Base-by-base conservation (phyloP, 352 stramenopile species). In the Globisporangium polare region DNA sequence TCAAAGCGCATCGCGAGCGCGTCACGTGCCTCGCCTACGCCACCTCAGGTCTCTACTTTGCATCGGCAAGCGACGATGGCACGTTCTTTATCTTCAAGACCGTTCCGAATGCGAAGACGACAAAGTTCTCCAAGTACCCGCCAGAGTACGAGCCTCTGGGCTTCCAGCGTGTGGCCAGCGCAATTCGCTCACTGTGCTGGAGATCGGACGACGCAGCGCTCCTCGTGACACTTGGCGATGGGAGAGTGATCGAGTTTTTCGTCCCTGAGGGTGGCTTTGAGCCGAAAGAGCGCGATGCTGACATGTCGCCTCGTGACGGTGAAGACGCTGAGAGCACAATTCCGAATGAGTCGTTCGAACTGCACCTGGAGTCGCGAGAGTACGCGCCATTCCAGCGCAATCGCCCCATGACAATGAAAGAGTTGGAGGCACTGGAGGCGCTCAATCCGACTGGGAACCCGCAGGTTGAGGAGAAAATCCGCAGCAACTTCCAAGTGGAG, bases 11-110 rank as follows among this genome's bases (percentile, higher is more conserved):
- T 65, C 86, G 74, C 55, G 75, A 65, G 10, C 71, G 74, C 20
- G 79, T 98, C 10, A 86, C 73, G 3, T 77, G 69, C 17, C 55
- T 97, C 13, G 55, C 70, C 3, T 97, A 92, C 66, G 90, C 82
- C n/a, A 63, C 79, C 3, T 80, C 83, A 18, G 85, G 83, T 18
- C 53, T 59, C n/a, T 77, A 77, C 42, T 75, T 98, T 50, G 90
- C 83, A 8, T 90, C 92, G 2, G 75, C 69, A 18, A 92, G 83
- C 55, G 71, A 69, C 10, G 94, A 98, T 59, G 61, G 59, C 35
- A 97, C 80, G 22, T 66, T 97, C 42, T 97, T 98, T 59, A 76
- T 98, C 29, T 96, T 98, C 59, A 74, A 73, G 27, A 55, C 86
- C 10, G 67, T 81, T 1, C 67, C 69, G n/a, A 86, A 58, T 50